These are phyloP conservation scores for Elsinoe batatas DNA, from an alignment of 2,329 filamentous ascomycete species.

Conservation along the genomic window DNA sequence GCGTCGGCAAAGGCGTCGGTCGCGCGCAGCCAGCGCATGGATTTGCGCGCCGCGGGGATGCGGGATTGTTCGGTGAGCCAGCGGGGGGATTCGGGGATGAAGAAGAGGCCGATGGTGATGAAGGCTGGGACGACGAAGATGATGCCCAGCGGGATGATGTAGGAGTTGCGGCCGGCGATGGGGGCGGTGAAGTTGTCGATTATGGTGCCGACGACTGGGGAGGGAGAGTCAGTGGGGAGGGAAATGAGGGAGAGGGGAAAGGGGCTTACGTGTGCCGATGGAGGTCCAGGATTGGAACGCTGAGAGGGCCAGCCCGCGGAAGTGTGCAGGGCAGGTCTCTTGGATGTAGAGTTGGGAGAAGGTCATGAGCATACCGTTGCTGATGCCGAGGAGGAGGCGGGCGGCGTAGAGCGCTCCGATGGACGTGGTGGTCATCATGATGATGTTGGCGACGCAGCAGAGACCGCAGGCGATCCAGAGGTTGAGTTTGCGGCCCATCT, in stretches of 20 bases:
- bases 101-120: slow-evolving; percentile 36
- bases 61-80: slow-evolving; percentile 30
- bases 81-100: slow-evolving; percentile 30
- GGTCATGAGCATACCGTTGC: slow-evolving; percentile 50
- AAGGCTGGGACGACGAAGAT: slow-evolving; percentile 44
- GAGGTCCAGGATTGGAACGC: slow-evolving; percentile 42
- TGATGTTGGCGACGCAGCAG: slow-evolving; percentile 43
- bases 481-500: slow-evolving; percentile 36
- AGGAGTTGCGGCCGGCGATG: slow-evolving; percentile 23
- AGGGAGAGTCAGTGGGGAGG: background rate
- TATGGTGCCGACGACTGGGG: slow-evolving; percentile 35
- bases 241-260: background rate
- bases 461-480: slow-evolving; percentile 41
- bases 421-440: slow-evolving; percentile 48
- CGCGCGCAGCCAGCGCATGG: slow-evolving; percentile 19
- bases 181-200: slow-evolving; percentile 42
- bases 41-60: slow-evolving; percentile 15
- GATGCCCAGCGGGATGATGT: slow-evolving; percentile 42
- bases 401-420: slow-evolving; percentile 48
- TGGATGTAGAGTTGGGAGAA: slow-evolving; percentile 44
- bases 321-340: slow-evolving; percentile 42
- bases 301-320: slow-evolving; percentile 40
- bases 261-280: slow-evolving; percentile 28
- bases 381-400: slow-evolving; percentile 45
- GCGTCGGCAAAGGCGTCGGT: slow-evolving; percentile 15